Evolutionary conservation across 148 eudicot species (phyloP).

Genomic region (Silene latifolia): DNA sequence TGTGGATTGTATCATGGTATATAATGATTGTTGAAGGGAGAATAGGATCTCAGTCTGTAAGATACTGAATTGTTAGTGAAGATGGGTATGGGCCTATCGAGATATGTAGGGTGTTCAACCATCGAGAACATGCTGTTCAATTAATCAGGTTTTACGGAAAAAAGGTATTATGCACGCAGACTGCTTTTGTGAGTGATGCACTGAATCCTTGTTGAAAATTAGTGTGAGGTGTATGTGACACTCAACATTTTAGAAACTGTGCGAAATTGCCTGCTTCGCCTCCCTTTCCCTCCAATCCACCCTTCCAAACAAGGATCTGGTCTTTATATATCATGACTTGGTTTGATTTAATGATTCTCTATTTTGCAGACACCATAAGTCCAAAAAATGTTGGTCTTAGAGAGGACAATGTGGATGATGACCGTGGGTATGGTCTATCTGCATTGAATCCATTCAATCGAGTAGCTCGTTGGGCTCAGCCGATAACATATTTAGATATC

Average conservation of each 20-base stretch:
- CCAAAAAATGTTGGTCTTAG: slow-evolving; percentile 83
- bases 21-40: background rate
- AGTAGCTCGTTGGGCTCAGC: slow-evolving; percentile 82
- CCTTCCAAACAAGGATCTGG: background rate
- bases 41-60: background rate
- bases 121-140: background rate
- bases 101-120: slow-evolving; percentile 1
- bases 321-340: background rate
- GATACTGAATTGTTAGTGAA: background rate
- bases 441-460: slow-evolving; percentile 51
- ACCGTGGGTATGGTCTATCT: slow-evolving; percentile 81
- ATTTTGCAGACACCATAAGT: slow-evolving; percentile 55
- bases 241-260: background rate
- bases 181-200: background rate
- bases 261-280: background rate
- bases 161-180: background rate
- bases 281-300: too few species aligned
- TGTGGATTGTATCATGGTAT: background rate
- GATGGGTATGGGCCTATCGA: background rate
- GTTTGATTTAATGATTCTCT: slow-evolving; percentile 13
- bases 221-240: background rate
- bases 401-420: slow-evolving; percentile 60
- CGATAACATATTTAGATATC: slow-evolving; percentile 79
- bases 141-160: background rate
- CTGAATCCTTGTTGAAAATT: background rate